A percentile compares a stretch with the other conserved stretches of the same genome.
Evolutionary conservation across 331 rosid genomes (phyloP).

Genomic region (Prunus yedoensis): DNA sequence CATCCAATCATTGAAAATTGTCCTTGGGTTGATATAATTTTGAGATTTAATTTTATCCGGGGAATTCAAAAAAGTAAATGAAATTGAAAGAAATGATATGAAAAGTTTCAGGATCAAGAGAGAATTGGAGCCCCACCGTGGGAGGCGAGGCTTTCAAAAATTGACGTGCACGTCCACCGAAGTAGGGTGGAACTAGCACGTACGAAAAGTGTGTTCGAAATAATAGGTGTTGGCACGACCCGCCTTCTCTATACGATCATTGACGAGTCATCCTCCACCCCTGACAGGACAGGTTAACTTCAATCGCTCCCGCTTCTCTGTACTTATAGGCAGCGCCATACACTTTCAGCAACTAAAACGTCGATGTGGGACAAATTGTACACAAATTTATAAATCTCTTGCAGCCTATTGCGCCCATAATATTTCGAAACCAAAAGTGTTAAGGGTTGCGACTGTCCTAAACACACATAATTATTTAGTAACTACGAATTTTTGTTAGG

Average conservation of each 20-base stretch:
- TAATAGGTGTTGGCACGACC: conserved; percentile 76
- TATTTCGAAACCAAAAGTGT: neutral
- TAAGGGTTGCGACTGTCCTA: neutral
- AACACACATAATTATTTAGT: neutral
- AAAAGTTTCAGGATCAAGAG: too few relatives aligned
- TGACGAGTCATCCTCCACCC: conserved; percentile 62
- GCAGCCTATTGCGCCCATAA: too few relatives aligned
- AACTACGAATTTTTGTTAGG: too few relatives aligned
- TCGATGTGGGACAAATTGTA: conserved; percentile 6
- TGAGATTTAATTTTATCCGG: too few relatives aligned
- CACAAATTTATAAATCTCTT: too few relatives aligned
- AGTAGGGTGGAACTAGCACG: conserved; percentile 66
- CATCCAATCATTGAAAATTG: too few relatives aligned
- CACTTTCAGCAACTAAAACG: neutral
- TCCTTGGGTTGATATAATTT: too few relatives aligned
- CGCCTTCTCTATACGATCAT: conserved; percentile 76
- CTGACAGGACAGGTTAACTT: conserved; percentile 55
- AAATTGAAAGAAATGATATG: too few relatives aligned
- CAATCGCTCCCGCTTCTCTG: accelerated
- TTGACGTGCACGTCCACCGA: conserved; percentile 73
- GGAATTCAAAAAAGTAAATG: too few relatives aligned
- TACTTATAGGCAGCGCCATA: neutral
- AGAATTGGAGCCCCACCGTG: conserved; percentile 1
- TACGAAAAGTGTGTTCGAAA: conserved; percentile 44
- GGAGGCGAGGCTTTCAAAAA: conserved; percentile 64